Evolutionary conservation across 345 rosid species (phyloP).

Genomic region (Eutrema yunnanense): DNA sequence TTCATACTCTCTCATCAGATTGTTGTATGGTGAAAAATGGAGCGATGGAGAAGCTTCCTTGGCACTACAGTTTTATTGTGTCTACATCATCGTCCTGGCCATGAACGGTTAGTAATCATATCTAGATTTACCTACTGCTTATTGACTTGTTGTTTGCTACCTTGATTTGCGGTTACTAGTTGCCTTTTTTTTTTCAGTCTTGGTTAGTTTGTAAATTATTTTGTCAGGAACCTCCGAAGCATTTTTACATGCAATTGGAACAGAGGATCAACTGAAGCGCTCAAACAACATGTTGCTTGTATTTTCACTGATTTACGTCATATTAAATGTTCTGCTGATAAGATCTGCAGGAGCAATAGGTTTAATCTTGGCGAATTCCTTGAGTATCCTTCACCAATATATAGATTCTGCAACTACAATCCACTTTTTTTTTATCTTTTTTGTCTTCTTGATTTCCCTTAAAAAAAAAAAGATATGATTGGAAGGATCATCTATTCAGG

Average conservation of each 20-base stretch:
- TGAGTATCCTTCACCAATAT: slow-evolving; percentile 59
- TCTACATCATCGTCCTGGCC: slow-evolving; percentile 74
- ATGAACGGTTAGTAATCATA: slow-evolving; percentile 57
- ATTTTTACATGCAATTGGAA: slow-evolving; percentile 87
- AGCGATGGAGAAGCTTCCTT: slow-evolving; percentile 91
- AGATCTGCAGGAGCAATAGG: slow-evolving; percentile 79
- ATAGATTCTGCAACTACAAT: neutral
- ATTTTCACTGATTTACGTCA: slow-evolving; percentile 60
- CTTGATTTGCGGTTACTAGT: neutral
- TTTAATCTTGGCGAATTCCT: slow-evolving; percentile 78
- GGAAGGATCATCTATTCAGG: slow-evolving; percentile 76
- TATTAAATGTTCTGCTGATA: slow-evolving; percentile 58
- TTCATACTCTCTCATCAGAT: slow-evolving; percentile 84
- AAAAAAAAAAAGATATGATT: slow-evolving; percentile 50
- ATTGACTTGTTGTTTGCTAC: neutral
- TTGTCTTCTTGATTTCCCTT: slow-evolving; percentile 35
- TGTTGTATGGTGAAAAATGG: slow-evolving; percentile 89
- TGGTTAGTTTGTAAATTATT: neutral
- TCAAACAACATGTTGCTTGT: slow-evolving; percentile 72
- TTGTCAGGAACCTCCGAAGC: slow-evolving; percentile 90
- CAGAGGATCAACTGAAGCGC: slow-evolving; percentile 66
- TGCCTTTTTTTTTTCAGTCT: neutral
- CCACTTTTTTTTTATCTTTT: neutral
- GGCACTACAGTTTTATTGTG: slow-evolving; percentile 76
- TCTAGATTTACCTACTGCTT: neutral